phyloP scores from a whole-genome alignment of 2,329 filamentous ascomycete species.

The Teratosphaeria gauchensis region DNA sequence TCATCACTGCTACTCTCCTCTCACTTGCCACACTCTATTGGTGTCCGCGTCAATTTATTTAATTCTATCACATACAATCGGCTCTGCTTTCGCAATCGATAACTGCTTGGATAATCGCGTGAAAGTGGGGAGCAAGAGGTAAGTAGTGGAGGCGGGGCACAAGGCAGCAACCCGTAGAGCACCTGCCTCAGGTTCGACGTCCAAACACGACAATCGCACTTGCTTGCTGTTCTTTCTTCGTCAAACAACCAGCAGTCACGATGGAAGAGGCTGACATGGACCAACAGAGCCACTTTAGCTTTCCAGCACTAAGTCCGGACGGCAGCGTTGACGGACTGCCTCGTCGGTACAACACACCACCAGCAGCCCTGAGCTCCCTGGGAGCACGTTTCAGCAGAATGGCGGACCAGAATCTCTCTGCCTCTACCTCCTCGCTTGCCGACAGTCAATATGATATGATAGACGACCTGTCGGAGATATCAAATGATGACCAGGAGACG shows the following conservation, averaged over 20 bases:
- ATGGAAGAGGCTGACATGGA: slow-evolving; percentile 1
- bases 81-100: too few species aligned
- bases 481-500: slow-evolving; percentile 23
- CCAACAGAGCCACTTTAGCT: slow-evolving; percentile 10
- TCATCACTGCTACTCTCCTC: not conserved
- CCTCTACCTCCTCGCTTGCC: slow-evolving; percentile 11
- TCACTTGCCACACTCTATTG: not conserved
- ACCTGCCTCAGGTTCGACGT: not conserved
- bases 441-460: slow-evolving; percentile 24
- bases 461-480: slow-evolving; percentile 21
- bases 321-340: slow-evolving; percentile 19
- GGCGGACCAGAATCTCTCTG: slow-evolving; percentile 9
- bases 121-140: not conserved
- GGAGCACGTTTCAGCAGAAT: slow-evolving; percentile 13
- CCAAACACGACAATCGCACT: not conserved
- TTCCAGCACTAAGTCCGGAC: slow-evolving; percentile 22
- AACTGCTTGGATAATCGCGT: not conserved
- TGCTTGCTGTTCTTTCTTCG: not conserved
- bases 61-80: not conserved
- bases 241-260: not conserved
- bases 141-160: not conserved
- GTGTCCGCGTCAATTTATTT: not conserved
- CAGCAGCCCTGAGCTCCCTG: slow-evolving; percentile 21
- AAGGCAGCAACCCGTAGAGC: not conserved
- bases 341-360: slow-evolving; percentile 14